These are phyloP conservation scores for Phytophthora cajani DNA, from an alignment of 352 stramenopile species.

Conservation along the genomic window DNA sequence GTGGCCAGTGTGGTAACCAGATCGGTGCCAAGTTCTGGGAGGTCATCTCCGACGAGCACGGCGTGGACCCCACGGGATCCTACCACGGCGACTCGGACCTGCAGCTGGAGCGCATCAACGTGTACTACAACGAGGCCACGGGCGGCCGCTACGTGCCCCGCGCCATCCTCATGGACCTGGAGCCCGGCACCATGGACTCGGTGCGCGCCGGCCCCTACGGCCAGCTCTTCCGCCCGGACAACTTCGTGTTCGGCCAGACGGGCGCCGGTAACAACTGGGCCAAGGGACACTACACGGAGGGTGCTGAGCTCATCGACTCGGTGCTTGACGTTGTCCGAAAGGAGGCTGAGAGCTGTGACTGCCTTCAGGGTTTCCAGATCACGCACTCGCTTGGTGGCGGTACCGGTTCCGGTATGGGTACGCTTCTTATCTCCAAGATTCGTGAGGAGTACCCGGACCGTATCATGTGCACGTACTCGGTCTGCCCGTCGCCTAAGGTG, in stretches of 20 bases:
- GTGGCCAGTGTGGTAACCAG: slow-evolving; percentile 98
- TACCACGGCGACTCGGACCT: slow-evolving; percentile 97
- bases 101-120: slow-evolving; percentile 98
- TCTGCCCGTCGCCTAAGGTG: slow-evolving; percentile 98
- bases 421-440: slow-evolving; percentile 98
- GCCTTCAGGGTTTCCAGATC: slow-evolving; percentile 99
- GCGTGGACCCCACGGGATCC: slow-evolving; percentile 91
- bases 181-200: slow-evolving; percentile 99
- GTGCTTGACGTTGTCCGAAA: slow-evolving; percentile 99
- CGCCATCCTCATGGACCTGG: slow-evolving; percentile 98
- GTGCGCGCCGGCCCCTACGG: slow-evolving; percentile 96
- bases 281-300: slow-evolving; percentile 99
- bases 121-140: slow-evolving; percentile 99
- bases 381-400: slow-evolving; percentile 99
- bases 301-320: slow-evolving; percentile 98
- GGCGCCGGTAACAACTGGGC: slow-evolving; percentile 99
- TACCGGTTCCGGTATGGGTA: slow-evolving; percentile 99
- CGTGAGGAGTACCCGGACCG: slow-evolving; percentile 98
- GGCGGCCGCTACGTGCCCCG: slow-evolving; percentile 97
- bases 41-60: slow-evolving; percentile 97
- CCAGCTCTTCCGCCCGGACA: slow-evolving; percentile 98
- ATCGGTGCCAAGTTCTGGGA: slow-evolving; percentile 99
- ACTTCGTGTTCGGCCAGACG: slow-evolving; percentile 99
- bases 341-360: slow-evolving; percentile 98
- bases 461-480: slow-evolving; percentile 99